Base-by-base conservation (phyloP, 2,329 filamentous ascomycete species). In the Capronia americana region DNA sequence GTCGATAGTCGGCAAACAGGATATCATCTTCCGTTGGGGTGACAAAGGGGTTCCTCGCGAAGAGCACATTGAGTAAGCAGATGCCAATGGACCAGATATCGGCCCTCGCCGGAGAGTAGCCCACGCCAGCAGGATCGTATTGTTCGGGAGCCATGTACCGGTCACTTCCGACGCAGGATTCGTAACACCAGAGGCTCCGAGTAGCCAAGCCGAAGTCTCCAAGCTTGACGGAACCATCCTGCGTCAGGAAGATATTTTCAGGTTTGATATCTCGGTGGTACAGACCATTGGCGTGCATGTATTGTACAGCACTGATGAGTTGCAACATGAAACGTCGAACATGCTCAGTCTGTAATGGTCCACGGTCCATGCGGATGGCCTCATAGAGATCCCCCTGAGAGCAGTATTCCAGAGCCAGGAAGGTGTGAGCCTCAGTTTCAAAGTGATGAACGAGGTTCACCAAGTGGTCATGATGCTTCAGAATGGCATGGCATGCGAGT, bases 61-160 rank as follows among this genome's bases (percentile, higher is more conserved):
- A 99, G 69, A 99, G 85, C 69, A 98, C 91, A 82, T 99, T 99
- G 75, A 99, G 86, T 71, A 99, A 83, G 79, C 95, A 97, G 79
- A 99, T 94, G 70, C 95, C 95, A 76, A 99, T 91, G 64, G 95
- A 93, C 95, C 95, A 99, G 73, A 97, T 89, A 78, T 99, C 95
- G 59, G 95, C 95, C 80, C 95, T 88, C 54, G 92, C 92, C 55
- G 95, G 93, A 63, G 92, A 94, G 81, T 99, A 99, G 66, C 95
- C 95, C 69, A 87, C 88, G 69, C 89, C 90, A 72, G 89, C 88
- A 61, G 93, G 93, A 77, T 98, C 94, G 75, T 95, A 98, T 79
- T 99, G 95, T 80, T 99, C 95, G 4, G 95, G 95, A 63, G 95
- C 93, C 95, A 99, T 99, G 82, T 99, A 99, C 63, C 95, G 92